phyloP scores from a whole-genome alignment of 192 early-diverging fungal genomes.

The Backusella sp. region DNA sequence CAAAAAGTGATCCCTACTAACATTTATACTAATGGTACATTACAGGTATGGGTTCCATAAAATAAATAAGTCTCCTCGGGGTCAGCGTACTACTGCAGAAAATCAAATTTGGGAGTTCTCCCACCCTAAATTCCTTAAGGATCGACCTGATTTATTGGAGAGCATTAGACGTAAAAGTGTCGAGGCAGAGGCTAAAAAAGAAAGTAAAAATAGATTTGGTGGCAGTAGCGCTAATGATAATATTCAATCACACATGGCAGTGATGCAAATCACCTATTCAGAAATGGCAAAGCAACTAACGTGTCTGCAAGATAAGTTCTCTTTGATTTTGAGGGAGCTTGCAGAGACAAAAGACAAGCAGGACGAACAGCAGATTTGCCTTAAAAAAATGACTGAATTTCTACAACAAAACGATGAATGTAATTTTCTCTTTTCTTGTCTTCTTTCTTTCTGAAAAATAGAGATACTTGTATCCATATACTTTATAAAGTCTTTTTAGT shows the following conservation, averaged over 20 bases:
- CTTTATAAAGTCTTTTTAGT: too few relatives aligned
- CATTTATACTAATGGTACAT: neutral
- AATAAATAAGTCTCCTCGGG: constrained; percentile 85
- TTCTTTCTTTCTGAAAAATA: neutral
- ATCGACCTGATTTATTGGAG: constrained; percentile 76
- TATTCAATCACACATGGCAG: constrained; percentile 69
- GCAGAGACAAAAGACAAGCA: constrained; percentile 67
- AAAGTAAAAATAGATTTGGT: neutral
- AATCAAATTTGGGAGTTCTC: constrained; percentile 93
- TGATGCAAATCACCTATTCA: constrained; percentile 73
- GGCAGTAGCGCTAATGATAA: constrained; percentile 67
- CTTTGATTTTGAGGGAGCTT: constrained; percentile 69
- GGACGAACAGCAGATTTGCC: constrained; percentile 58
- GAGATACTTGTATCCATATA: neutral
- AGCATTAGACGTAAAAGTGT: constrained; percentile 89
- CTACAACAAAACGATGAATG: constrained; percentile 26
- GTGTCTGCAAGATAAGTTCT: constrained; percentile 70
- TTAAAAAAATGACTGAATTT: constrained; percentile 66
- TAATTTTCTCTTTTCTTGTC: neutral
- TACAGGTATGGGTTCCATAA: constrained; percentile 86
- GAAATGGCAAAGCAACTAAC: constrained; percentile 70
- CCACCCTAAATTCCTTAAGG: constrained; percentile 78
- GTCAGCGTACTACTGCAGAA: constrained; percentile 78
- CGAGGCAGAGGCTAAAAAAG: constrained; percentile 62
- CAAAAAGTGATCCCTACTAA: neutral